Evolutionary conservation across 495 filamentous ascomycete genomes (phyloP).

Genomic region (Astrothelium subdiscretum): DNA sequence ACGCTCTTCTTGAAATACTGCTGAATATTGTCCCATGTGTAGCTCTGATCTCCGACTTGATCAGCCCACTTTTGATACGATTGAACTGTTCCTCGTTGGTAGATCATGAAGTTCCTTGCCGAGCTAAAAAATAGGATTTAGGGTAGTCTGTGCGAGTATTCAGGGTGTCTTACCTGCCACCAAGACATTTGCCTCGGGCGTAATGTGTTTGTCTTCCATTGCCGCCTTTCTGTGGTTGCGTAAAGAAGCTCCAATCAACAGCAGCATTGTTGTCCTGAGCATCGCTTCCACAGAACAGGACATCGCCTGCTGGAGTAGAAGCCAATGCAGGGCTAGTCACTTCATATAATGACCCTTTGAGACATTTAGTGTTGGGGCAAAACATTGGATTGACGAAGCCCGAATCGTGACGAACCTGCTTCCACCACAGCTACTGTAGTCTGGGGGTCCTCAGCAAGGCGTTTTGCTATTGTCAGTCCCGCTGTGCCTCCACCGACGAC

Average conservation of each 20-base stretch:
- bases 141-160: background rate
- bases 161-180: conserved; percentile 10
- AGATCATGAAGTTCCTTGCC: conserved; percentile 18
- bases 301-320: background rate
- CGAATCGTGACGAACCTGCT: background rate
- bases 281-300: background rate
- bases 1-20: conserved; percentile 44
- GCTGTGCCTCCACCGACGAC: conserved; percentile 19
- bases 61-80: conserved; percentile 46
- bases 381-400: background rate
- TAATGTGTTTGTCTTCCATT: conserved; percentile 13
- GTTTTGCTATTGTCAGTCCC: conserved; percentile 2
- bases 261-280: conserved; percentile 10
- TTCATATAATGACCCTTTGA: background rate
- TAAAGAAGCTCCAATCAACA: conserved; percentile 18
- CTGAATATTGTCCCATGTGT: conserved; percentile 39
- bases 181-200: conserved; percentile 18
- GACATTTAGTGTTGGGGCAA: background rate
- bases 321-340: background rate
- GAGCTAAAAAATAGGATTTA: background rate
- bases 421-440: conserved; percentile 7
- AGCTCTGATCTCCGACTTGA: conserved; percentile 42
- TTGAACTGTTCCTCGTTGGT: conserved; percentile 28
- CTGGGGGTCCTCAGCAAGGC: conserved; percentile 3
- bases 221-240: conserved; percentile 11